Base-by-base conservation (phyloP, 2,329 filamentous ascomycete species). In the Ceratocystis lukuohia region DNA sequence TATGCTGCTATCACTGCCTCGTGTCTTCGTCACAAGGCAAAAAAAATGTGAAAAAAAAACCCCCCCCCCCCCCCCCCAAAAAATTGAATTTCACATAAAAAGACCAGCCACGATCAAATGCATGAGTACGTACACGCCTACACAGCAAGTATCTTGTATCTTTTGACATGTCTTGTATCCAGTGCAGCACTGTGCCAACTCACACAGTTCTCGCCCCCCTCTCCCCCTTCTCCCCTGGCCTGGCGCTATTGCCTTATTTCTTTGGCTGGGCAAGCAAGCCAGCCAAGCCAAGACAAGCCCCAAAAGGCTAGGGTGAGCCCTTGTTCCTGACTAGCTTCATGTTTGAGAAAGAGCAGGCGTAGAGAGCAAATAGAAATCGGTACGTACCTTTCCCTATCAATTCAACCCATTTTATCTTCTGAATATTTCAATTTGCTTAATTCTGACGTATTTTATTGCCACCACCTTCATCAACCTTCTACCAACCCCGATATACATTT, bases 271-370 rank as follows among this genome's bases (percentile, higher is more conserved):
- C 50, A 25, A 28, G 22, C 50, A 56, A 25, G 50, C n/a, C 20
- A 22, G 50, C 50, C n/a, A 25, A n/a, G 25, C 20, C 12, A 22
- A 20, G 25, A 15, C 20, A 56, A 22, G 20, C 20, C 20, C 20
- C 22, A 22, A 15, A 22, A 22, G 12, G 50, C n/a, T 25, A 56
- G 50, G 50, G 50, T 12, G 50, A 5, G 22, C 46, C 50, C 50
- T 25, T 56, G 50, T 56, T 56, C 50, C 50, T 56, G 50, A 56
- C 50, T 56, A 56, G 50, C 50, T 25, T 28, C 50, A 56, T 56
- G 50, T 56, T 56, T 56, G 50, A 56, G 50, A 56, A 56, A 20
- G 22, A 56, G 12, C 50, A 56, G 20, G 50, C 22, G 17, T 22
- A n/a, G 28, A 28, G 17, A 12, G 10, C 25, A 12, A 15, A 15